phyloP scores from a whole-genome alignment of 257 asterid species.

The Penstemon barbatus region DNA sequence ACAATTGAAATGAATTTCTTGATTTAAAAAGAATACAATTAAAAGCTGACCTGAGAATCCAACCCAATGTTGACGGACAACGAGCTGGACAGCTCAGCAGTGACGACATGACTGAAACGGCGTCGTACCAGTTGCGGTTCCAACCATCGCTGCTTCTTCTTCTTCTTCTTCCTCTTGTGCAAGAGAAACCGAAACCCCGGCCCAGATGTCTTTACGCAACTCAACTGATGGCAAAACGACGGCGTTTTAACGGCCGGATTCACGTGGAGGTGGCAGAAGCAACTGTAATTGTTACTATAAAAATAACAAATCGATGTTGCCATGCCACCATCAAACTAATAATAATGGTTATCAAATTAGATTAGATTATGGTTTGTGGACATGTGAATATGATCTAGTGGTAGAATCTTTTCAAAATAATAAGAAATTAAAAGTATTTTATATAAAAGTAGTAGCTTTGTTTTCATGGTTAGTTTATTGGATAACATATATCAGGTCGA shows the following conservation, averaged over 20 bases:
- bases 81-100: conserved; percentile 66
- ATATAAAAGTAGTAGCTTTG: conserved; percentile 4
- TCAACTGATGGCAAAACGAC: conserved; percentile 41
- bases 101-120: conserved; percentile 46
- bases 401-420: neutral
- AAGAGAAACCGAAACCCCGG: conserved; percentile 36
- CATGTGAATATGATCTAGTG: neutral
- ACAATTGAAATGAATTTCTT: neutral
- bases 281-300: conserved; percentile 28
- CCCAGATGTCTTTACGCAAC: conserved; percentile 38
- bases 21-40: neutral
- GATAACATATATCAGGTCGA: conserved; percentile 4
- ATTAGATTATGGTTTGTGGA: neutral
- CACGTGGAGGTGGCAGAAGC: conserved; percentile 50
- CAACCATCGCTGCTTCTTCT: conserved; percentile 26
- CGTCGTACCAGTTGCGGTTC: conserved; percentile 42
- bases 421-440: neutral
- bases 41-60: conserved; percentile 66
- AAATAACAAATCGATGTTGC: conserved; percentile 41
- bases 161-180: conserved; percentile 43
- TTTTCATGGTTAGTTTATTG: conserved; percentile 5
- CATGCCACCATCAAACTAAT: conserved; percentile 39
- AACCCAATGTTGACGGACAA: conserved; percentile 66
- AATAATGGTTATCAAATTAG: conserved; percentile 23
- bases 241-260: conserved; percentile 45